phyloP scores from a whole-genome alignment of 306 rosid genomes.

The Calophaca sinica region DNA sequence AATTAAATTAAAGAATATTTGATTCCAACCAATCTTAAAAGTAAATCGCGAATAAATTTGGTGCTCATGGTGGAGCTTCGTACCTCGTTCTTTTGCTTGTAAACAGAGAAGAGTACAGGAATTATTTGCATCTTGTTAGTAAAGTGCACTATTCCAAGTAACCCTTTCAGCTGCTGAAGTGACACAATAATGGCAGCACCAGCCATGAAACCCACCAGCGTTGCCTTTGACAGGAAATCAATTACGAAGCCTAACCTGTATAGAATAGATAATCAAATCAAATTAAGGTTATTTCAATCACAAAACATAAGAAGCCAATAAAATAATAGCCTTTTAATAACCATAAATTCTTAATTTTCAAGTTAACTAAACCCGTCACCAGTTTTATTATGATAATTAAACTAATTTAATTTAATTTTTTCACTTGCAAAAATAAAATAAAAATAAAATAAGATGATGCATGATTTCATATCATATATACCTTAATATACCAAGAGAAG shows the following conservation, averaged over 20 bases:
- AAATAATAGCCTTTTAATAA: not conserved
- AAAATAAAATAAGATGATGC: not conserved
- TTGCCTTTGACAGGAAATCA: constrained; percentile 95
- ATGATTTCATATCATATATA: constrained; percentile 27
- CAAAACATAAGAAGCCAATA: not conserved
- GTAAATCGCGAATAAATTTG: not conserved
- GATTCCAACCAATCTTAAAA: constrained; percentile 8
- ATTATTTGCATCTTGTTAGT: constrained; percentile 82
- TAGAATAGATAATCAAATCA: not conserved
- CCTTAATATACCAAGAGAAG: constrained; percentile 89
- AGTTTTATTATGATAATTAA: too few species aligned
- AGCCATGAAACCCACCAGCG: constrained; percentile 89
- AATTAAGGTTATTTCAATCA: not conserved
- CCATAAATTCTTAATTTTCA: not conserved
- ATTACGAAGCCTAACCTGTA: constrained; percentile 86
- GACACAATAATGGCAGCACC: constrained; percentile 96
- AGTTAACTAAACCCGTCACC: too few species aligned
- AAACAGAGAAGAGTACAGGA: constrained; percentile 75
- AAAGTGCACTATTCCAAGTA: constrained; percentile 88
- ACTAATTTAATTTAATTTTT: not conserved
- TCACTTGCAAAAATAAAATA: not conserved
- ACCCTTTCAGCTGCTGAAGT: constrained; percentile 88
- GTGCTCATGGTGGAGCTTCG: not conserved
- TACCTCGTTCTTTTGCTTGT: constrained; percentile 70
- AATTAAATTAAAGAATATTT: not conserved